Base-by-base conservation (phyloP, 78 protist species). In the Pigoraptor vietnamica region DNA sequence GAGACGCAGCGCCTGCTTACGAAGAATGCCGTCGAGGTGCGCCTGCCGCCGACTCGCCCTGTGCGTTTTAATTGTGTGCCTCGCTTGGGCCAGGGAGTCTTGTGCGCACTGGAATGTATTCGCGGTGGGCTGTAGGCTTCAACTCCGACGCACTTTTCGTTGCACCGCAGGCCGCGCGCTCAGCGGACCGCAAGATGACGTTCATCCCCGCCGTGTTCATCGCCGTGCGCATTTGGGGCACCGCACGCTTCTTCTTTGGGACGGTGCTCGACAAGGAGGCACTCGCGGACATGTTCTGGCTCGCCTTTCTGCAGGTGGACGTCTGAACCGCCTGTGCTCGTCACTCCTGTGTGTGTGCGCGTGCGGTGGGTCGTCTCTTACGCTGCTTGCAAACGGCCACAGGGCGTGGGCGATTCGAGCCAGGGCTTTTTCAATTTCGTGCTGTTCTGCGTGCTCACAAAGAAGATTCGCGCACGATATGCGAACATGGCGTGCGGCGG, bases 181-280 rank as follows among this genome's bases (percentile, higher is more conserved):
- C 19, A 0, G 90, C 90, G 9, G 90, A 88, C 19, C 90, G 90
- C 79, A 88, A 88, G 79, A 88, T 88, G 90, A 88, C 79, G 34
- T 35, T 88, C 83, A 40, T 88, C 35, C 90, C 90, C 56, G 37
- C 25, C 2, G 90, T 88, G 56, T 88, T 88, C 79, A n/a, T 88
- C 79, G 1, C 35, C 21, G 90, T 88, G 90, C 90, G 90, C n/a
- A 36, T 37, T 1, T 88, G 90, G 90, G 90, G 90, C 79, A 88
- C 40, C 56, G 24, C 36, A 0, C 90, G 90, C 56, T 88, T 39
- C 83, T 1, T 88, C 56, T 0, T 88, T 34, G 48, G 36, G 32
- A 2, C 38, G 38, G 35, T 87, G 9, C 37, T 1, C 37, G 35
- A 14, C 14, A 2, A 37, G 56, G 40, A 32, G 37, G 35, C 1